These are phyloP conservation scores for Gossypium thurberi DNA, from an alignment of 345 rosid genomes.

Conservation along the genomic window DNA sequence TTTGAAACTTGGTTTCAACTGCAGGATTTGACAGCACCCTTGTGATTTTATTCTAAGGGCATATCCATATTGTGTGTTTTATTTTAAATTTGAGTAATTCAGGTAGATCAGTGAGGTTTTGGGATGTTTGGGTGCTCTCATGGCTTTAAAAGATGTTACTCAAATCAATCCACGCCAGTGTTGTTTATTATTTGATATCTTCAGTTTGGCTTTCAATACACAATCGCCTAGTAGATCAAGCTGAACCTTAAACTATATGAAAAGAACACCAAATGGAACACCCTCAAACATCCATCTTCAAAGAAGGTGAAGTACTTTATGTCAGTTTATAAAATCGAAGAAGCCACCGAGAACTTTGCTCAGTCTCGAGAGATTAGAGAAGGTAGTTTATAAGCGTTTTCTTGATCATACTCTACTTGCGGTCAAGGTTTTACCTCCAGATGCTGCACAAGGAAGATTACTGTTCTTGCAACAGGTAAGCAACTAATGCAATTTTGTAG, in stretches of 20 bases:
- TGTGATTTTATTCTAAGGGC: neutral
- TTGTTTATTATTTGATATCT: conserved; percentile 49
- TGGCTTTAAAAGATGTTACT: conserved; percentile 75
- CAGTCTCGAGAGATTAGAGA: conserved; percentile 62
- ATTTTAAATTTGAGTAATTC: conserved; percentile 24
- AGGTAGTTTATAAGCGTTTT: conserved; percentile 74
- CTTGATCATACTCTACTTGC: conserved; percentile 87
- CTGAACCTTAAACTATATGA: conserved; percentile 73
- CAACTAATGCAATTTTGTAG: neutral
- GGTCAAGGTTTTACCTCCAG: conserved; percentile 78
- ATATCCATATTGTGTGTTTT: conserved; percentile 15
- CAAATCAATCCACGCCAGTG: conserved; percentile 73
- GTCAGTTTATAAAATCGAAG: conserved; percentile 48
- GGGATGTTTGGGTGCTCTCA: conserved; percentile 78
- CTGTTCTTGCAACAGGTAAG: conserved; percentile 81
- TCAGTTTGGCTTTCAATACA: conserved; percentile 49
- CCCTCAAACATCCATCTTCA: conserved; percentile 74
- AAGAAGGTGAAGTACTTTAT: conserved; percentile 72
- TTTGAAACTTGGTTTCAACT: neutral
- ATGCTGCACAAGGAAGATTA: conserved; percentile 81
- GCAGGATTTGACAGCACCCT: conserved; percentile 9
- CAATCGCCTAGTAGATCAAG: conserved; percentile 64
- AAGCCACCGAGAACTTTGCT: conserved; percentile 55
- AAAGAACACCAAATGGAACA: conserved; percentile 76
- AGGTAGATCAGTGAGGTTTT: conserved; percentile 84